Evolutionary conservation across 768 basidiomycete species (phyloP).

Genomic region (Coprinopsis strossmayeri): DNA sequence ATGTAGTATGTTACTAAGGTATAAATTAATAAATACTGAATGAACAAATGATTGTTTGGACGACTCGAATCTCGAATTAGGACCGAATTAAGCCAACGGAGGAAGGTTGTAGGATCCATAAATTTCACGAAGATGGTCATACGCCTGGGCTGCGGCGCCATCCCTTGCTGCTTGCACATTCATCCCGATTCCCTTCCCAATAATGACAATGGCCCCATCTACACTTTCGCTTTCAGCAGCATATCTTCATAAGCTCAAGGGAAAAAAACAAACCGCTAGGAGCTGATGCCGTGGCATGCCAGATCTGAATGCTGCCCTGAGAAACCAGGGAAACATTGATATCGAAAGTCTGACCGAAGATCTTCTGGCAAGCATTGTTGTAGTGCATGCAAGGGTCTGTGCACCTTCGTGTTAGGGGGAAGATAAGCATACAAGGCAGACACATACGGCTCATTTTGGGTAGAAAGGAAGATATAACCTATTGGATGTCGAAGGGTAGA

Average conservation of each 20-base stretch:
- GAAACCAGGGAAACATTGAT: neutral
- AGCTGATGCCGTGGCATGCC: neutral
- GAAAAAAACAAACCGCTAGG: neutral
- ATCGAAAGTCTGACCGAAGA: neutral
- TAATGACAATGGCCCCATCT: neutral
- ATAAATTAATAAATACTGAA: too few species aligned
- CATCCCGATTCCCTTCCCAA: neutral
- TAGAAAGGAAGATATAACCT: neutral
- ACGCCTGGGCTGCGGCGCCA: neutral
- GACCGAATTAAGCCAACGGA: too few species aligned
- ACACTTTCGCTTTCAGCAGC: neutral
- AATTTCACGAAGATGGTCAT: too few species aligned
- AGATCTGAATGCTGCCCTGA: neutral
- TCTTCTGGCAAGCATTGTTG: slow-evolving; percentile 2
- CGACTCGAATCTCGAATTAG: too few species aligned
- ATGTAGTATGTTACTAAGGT: too few species aligned
- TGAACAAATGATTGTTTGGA: too few species aligned
- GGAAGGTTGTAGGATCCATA: too few species aligned
- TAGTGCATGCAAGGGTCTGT: slow-evolving; percentile 4
- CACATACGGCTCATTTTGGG: neutral
- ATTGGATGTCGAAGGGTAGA: too few species aligned
- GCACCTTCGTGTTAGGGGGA: neutral
- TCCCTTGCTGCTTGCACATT: neutral
- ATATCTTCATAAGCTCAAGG: neutral
- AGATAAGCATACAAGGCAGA: neutral